phyloP scores from a whole-genome alignment of 345 rosid genomes.

The Bruguiera gymnorhiza region DNA sequence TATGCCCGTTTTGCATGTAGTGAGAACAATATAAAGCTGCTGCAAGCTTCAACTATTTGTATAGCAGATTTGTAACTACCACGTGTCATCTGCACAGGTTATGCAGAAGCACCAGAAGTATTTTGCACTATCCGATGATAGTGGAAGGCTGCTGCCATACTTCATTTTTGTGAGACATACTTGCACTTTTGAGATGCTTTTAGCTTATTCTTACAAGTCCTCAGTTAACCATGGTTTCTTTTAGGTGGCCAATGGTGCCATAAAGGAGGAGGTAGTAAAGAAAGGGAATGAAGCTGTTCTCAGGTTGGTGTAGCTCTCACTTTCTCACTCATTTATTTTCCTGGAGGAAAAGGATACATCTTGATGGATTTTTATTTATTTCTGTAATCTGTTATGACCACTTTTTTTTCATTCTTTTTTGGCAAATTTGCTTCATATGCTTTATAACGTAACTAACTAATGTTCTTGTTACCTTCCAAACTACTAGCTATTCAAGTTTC shows the following conservation, averaged over 20 bases:
- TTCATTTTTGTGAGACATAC: conserved; percentile 71
- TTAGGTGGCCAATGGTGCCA: conserved; percentile 95
- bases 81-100: conserved; percentile 45
- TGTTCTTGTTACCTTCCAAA: not conserved
- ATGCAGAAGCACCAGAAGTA: conserved; percentile 98
- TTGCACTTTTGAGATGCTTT: conserved; percentile 16
- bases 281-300: conserved; percentile 99
- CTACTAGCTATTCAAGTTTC: not conserved
- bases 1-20: not conserved
- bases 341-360: not conserved
- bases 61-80: not conserved
- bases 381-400: not conserved
- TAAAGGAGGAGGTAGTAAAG: conserved; percentile 66
- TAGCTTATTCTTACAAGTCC: conserved; percentile 16
- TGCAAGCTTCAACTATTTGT: conserved; percentile 10
- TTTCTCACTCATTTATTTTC: not conserved
- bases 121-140: conserved; percentile 62
- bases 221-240: conserved; percentile 20
- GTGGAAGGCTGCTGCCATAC: conserved; percentile 70
- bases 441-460: not conserved
- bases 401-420: not conserved
- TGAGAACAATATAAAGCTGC: conserved; percentile 1
- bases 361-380: not conserved
- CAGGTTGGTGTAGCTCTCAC: conserved; percentile 49
- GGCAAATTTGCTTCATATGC: not conserved